Evolutionary conservation across 2,329 filamentous ascomycete species (phyloP).

Genomic region (Sarocladium brachiariae): DNA sequence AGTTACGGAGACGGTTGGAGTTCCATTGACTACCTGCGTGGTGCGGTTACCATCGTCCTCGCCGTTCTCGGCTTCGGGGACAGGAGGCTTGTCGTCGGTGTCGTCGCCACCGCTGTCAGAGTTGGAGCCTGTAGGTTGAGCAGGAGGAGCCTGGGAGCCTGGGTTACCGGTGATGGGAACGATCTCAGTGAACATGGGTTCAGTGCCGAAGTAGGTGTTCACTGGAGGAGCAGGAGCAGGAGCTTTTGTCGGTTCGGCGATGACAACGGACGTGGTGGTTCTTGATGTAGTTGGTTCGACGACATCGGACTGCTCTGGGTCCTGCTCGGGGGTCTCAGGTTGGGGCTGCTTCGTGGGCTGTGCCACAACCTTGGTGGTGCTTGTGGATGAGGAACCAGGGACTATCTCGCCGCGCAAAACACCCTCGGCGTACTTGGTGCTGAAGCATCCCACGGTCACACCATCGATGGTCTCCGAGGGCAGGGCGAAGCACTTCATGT

Average conservation of each 20-base stretch:
- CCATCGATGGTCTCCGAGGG: slow-evolving; percentile 43
- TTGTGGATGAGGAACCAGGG: slow-evolving; percentile 1
- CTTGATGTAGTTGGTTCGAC: neutral
- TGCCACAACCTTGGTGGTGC: slow-evolving; percentile 2
- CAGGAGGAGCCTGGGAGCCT: neutral
- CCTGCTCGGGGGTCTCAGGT: neutral
- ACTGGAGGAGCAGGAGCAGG: neutral
- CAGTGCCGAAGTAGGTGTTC: slow-evolving; percentile 5
- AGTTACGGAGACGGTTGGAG: slow-evolving; percentile 28
- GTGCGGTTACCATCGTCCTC: slow-evolving; percentile 16
- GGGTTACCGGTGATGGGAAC: slow-evolving; percentile 21
- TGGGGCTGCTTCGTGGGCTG: slow-evolving; percentile 6
- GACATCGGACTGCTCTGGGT: neutral
- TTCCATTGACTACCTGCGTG: slow-evolving; percentile 20
- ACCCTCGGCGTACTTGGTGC: slow-evolving; percentile 30
- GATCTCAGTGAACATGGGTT: slow-evolving; percentile 12
- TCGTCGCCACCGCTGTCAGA: neutral
- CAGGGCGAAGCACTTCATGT: slow-evolving; percentile 43
- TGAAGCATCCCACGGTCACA: slow-evolving; percentile 42
- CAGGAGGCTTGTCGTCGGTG: slow-evolving; percentile 12
- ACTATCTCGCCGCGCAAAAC: slow-evolving; percentile 31
- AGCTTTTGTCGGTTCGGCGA: slow-evolving; percentile 1
- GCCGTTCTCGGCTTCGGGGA: slow-evolving; percentile 11
- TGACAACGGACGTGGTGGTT: neutral
- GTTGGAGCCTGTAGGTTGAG: slow-evolving; percentile 1